Base-by-base conservation (phyloP, 176 grass and related monocot species). In the Rhynchospora pubera region DNA sequence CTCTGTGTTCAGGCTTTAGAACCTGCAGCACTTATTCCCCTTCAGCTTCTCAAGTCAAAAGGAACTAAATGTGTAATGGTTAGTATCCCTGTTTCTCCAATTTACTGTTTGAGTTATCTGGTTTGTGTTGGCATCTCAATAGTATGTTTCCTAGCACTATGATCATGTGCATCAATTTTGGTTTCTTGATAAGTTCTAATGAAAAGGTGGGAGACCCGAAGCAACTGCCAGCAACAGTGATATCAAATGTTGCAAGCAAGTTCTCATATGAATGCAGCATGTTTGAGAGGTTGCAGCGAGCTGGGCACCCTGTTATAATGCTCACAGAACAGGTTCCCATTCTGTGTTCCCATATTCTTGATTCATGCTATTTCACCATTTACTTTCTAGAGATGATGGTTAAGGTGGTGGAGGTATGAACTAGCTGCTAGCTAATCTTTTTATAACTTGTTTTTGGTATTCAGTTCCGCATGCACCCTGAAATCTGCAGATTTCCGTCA, bases 1-100 rank as follows among this genome's bases (percentile, higher is more conserved):
- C 62, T 81, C 18, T 83, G 83, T 18, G 22, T 88, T 11, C 78
- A 98, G 95, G 95, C 92, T 94, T 90, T 98, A 43, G 95, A 98
- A 80, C 95, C 95, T 75, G 92, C 95, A 87, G 94, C 92, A 44
- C 79, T 98, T 50, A 98, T 98, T 87, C 95, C 95, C 18, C 92
- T 98, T 83, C 95, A 94, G 85, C 86, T 98, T 85, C 92, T 98
- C 57, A 98, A 98, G 77, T 98, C 95, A 7, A 94, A 91, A 87
- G 95, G 92, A 93, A 94, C 89, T 55, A 98, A 93, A 85, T 98
- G 95, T 67, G 83, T 98, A 69, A 98, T 98, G 92, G 95, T 94
- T 89, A 83, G 46, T 21, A 50, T 53, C 7, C 55, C 39, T 64
- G 14, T 79, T 55, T 39, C 34, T 39, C 52, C 59, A 62, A 71